These are phyloP conservation scores for Trametes polyzona DNA, from an alignment of 1,284 basidiomycete genomes.

Conservation along the genomic window DNA sequence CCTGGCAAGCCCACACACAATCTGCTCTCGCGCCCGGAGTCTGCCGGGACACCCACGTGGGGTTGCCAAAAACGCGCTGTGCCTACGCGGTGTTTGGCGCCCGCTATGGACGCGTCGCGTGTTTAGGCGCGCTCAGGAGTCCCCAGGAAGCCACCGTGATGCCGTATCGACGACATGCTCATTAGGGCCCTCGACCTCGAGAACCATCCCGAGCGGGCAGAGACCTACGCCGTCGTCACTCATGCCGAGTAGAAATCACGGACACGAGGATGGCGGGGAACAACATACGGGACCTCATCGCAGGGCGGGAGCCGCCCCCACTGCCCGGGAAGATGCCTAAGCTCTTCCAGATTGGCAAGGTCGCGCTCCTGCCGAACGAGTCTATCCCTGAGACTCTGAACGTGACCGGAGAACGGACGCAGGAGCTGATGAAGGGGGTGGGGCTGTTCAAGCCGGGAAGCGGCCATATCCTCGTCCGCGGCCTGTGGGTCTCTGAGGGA, in stretches of 20 bases:
- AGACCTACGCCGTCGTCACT: constrained; percentile 13
- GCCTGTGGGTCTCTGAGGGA: constrained; percentile 15
- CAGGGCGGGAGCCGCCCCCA: constrained; percentile 16
- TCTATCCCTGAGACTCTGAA: constrained; percentile 16
- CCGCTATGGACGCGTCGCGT: constrained; percentile 9
- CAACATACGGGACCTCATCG: constrained; percentile 4
- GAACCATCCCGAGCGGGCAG: constrained; percentile 21
- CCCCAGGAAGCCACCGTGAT: constrained; percentile 7
- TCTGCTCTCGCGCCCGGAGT: constrained; percentile 9
- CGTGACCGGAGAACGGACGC: constrained; percentile 3
- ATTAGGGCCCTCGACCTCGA: constrained; percentile 23
- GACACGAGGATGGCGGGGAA: constrained; percentile 10
- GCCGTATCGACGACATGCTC: constrained; percentile 20
- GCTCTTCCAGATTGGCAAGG: constrained; percentile 24
- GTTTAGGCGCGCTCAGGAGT: background rate
- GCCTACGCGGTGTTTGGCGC: constrained; percentile 1
- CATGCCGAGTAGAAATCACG: constrained; percentile 15
- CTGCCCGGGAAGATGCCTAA: constrained; percentile 19
- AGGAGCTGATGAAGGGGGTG: background rate
- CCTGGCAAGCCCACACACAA: constrained; percentile 15
- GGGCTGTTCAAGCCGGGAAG: constrained; percentile 15
- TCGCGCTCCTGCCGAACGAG: constrained; percentile 9
- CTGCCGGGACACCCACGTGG: constrained; percentile 12
- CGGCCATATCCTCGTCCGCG: constrained; percentile 10
- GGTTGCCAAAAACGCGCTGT: constrained; percentile 2